phyloP scores from a whole-genome alignment of 495 filamentous ascomycete genomes.

The Penicillium turbatum region DNA sequence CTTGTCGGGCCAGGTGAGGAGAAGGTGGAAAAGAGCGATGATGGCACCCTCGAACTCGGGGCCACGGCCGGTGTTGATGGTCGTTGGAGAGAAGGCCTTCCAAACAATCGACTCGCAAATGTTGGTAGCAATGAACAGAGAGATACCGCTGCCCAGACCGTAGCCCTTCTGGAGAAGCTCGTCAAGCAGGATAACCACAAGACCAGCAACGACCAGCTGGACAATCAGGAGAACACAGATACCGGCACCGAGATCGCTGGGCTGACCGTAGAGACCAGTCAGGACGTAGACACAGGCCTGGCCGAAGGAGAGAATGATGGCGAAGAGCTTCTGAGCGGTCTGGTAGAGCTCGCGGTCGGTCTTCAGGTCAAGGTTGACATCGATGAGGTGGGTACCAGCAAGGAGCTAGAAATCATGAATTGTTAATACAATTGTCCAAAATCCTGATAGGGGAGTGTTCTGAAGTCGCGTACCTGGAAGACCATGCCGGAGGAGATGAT shows the following conservation, averaged over 20 bases:
- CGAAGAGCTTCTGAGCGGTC: constrained; percentile 99
- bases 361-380: constrained; percentile 99
- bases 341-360: constrained; percentile 99
- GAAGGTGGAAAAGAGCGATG: constrained; percentile 95
- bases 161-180: constrained; percentile 99
- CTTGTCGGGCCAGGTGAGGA: constrained; percentile 99
- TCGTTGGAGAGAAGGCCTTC: constrained; percentile 99
- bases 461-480: constrained; percentile 70
- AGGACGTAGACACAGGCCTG: constrained; percentile 96
- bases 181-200: constrained; percentile 98
- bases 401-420: constrained; percentile 56
- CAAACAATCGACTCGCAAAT: constrained; percentile 99
- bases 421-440: constrained; percentile 20
- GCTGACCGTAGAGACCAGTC: constrained; percentile 95
- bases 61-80: constrained; percentile 98
- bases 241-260: constrained; percentile 92
- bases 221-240: constrained; percentile 96
- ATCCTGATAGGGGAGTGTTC: not conserved
- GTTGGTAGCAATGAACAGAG: constrained; percentile 99
- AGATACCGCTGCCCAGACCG: constrained; percentile 96
- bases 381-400: constrained; percentile 98
- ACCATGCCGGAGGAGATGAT: constrained; percentile 99
- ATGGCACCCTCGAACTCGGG: constrained; percentile 99
- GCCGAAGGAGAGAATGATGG: constrained; percentile 94
- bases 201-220: constrained; percentile 91